Base-by-base conservation (phyloP, 306 rosid genomes). In the Glycine soja region DNA sequence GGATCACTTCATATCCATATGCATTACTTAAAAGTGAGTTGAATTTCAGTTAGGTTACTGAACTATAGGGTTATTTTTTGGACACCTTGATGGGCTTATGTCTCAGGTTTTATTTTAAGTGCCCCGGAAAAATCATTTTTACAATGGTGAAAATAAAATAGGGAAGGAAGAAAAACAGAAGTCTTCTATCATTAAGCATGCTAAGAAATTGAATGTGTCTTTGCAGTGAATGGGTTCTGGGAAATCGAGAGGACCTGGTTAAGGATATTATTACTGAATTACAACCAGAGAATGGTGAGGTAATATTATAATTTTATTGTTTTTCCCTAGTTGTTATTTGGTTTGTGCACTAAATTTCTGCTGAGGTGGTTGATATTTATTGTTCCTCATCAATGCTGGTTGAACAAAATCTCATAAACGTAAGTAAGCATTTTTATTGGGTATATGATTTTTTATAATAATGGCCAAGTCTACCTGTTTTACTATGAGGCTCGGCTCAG, bases 181-280 rank as follows among this genome's bases (percentile, higher is more conserved):
- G 6, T 47, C 65, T 24, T 56, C 12, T 67, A 51, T 53, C 19
- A 47, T 75, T 56, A 40, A 74, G 61, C 50, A 52, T 72, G 47
- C 75, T 75, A 75, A 76, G 66, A 74, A 79, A 18, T 47, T 85
- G 77, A 69, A 51, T 77, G 19, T 78, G 30, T 75, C 72, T 83
- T 79, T 88, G 69, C 91, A 95, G 99, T 81, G 97, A 95, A 85
- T 95, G 99, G 97, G 99, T 95, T 83, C 93, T 95, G 74, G 99
- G 99, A 10, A 95, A 93, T 86, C 88, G 97, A 72, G 97, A 95
- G 86, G 99, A 95, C 89, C 85, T 95, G 89, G 99, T 81, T 83
- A 90, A 89, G 86, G 99, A 95, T 87, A 90, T 95, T 19, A 66
- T 92, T 77, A 69, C 89, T 79, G 97, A 95, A 82, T 65, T 95